Evolutionary conservation across 2,329 filamentous ascomycete species (phyloP), one percentile per base, ranked within the genome.

Genomic region (Xylaria arbuscula): DNA sequence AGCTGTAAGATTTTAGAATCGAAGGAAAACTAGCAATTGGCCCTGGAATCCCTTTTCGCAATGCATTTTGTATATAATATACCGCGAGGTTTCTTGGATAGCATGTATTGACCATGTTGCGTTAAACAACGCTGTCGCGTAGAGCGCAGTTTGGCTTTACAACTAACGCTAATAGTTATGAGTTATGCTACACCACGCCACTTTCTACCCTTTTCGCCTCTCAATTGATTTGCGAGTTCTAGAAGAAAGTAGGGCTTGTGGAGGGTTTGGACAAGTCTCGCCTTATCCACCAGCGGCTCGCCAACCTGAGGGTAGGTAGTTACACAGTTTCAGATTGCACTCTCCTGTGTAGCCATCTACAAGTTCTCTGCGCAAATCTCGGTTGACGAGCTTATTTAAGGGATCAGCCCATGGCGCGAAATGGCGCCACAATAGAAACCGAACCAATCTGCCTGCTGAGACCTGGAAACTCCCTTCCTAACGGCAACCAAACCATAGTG

Each of bases 1-100:
- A n/a, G 34, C 19, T 19, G 6, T 2, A 28, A 55, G 3, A 40
- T 50, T 22, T 28, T 48, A 19, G 19, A 57, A 36, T 45, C 15
- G 51, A 48, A 56, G 24, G 17, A 53, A 38, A 47, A 42, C 28
- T 17, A 7, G 22, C 22, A 32, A 5, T 32, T 32, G 24, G 24
- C 10, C 38, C 19, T 22, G 28, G 38, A 13, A 34, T 1, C n/a
- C 32, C 53, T 24, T 36, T 61, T 68, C 56, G 50, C 42, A 47
- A 32, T 34, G 32, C 15, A 19, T 19, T 56, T 61, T 61, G 57
- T 66, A 69, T 42, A 66, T 66, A 66, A 47, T 40, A 24, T 15
- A 53, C 22, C 15, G 47, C 48, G 7, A 57, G 40, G 28, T 17
- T 51, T 28, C 13, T 9, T 42, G 53, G 54, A 56, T 19, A 36